Base-by-base conservation (phyloP, 116 monocot species). In the Cymodocea nodosa region DNA sequence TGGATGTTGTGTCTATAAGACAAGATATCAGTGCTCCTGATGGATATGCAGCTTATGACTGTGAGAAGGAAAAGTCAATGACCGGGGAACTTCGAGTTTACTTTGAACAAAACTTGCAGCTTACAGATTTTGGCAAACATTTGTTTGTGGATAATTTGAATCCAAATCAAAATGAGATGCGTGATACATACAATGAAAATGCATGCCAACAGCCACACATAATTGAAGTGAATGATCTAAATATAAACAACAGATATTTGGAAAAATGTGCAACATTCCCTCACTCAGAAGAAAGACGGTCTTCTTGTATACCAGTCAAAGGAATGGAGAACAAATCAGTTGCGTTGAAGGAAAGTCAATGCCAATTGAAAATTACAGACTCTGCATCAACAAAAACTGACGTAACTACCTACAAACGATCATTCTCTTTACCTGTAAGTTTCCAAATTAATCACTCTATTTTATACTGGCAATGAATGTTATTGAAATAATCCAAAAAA, bases 351-450 rank as follows among this genome's bases (percentile, higher is more conserved):
- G 10, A 51, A 8, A 68, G 16, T 36, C 50, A 44, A 19, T n/a
- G 35, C 67, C 34, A 65, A 55, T 56, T 15, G 23, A 13, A 56
- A 15, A 24, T 30, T 34, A 54, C 64, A 49, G 44, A 16, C 63
- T 34, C 71, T 74, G 40, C 23, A 6, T 76, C 62, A 65, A 5
- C 19, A 51, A 49, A 25, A 65, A 12, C 35, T 52, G 54, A 69
- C 15, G 48, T 6, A 30, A 30, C 30, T 73, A 23, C 20, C 7
- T 77, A 66, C 63, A 39, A 22, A 49, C 75, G 75, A 3, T 70
- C 81, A 4, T 15, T 66, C 11, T 85, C 81, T 22, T 50, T 85
- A 3, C 85, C 85, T 30, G 85, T 85, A 68, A 75, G 84, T 66
- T 61, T 50, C 66, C 5, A 62, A 17, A 11, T 2, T 30, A 30